A percentile compares a stretch with the other conserved stretches of the same genome.
phyloP scores from a whole-genome alignment of 192 early-diverging fungal species.

The Gamsiella multidivaricata region DNA sequence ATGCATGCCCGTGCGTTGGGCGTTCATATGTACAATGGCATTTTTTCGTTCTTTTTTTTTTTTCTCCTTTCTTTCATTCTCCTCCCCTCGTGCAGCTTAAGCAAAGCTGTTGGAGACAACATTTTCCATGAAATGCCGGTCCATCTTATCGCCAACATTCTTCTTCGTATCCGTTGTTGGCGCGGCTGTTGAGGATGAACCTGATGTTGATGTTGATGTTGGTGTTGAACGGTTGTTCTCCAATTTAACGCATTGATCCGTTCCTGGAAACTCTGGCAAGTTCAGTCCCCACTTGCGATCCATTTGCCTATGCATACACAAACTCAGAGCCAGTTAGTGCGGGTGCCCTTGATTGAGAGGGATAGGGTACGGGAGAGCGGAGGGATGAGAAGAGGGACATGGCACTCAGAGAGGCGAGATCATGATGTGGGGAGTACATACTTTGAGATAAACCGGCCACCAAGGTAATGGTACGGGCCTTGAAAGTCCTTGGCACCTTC shows the following conservation, averaged over 20 bases:
- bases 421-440: slow-evolving; percentile 7
- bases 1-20: too few relatives aligned
- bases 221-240: neutral
- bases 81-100: too few relatives aligned
- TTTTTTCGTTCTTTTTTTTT: neutral
- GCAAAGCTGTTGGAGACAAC: slow-evolving; percentile 22
- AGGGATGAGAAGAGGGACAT: too few relatives aligned
- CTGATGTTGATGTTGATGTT: neutral
- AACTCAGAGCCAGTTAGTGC: neutral
- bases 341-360: neutral
- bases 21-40: slow-evolving; percentile 3
- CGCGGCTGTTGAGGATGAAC: neutral
- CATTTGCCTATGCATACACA: slow-evolving; percentile 55
- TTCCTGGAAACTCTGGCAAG: slow-evolving; percentile 77
- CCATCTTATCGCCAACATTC: slow-evolving; percentile 10
- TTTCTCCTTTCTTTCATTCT: too few relatives aligned
- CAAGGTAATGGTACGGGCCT: slow-evolving; percentile 84
- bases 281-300: slow-evolving; percentile 72
- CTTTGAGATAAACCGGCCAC: slow-evolving; percentile 90
- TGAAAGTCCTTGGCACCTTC: slow-evolving; percentile 73
- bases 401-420: too few relatives aligned
- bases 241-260: slow-evolving; percentile 71
- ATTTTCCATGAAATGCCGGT: slow-evolving; percentile 22
- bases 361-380: too few relatives aligned
- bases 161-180: neutral